Percentiles rank a stretch among this genome's conserved stretches.
Conservation (phyloP, 768 basidiomycete species). For the Agaricus sinodeliciosus region DNA sequence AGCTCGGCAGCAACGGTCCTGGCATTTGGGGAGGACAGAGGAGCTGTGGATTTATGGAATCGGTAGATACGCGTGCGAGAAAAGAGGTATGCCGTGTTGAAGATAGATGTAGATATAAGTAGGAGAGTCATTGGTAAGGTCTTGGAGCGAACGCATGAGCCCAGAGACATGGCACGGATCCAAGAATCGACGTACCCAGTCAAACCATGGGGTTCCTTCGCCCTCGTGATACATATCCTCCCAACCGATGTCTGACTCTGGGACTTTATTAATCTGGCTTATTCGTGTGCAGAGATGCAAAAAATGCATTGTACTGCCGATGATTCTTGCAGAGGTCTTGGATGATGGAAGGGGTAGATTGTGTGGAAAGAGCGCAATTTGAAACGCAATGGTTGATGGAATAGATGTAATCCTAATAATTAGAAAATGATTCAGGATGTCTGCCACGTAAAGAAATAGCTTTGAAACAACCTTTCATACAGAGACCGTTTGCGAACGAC, state of each 20-base stretch:
- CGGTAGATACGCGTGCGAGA: constrained; percentile 65
- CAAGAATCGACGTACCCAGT: constrained; percentile 50
- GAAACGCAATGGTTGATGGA: constrained; percentile 69
- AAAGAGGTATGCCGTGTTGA: constrained; percentile 63
- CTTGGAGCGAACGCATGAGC: constrained; percentile 29
- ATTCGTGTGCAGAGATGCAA: constrained; percentile 63
- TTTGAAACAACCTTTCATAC: constrained; percentile 46
- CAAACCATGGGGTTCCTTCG: constrained; percentile 62
- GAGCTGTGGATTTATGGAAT: constrained; percentile 56
- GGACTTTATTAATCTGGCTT: constrained; percentile 45
- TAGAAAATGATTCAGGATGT: background rate
- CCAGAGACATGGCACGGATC: background rate
- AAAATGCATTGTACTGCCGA: constrained; percentile 61
- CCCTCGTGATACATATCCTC: constrained; percentile 71
- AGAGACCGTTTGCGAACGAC: constrained; percentile 60
- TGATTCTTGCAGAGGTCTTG: constrained; percentile 55
- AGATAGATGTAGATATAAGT: constrained; percentile 44
- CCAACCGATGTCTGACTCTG: constrained; percentile 70
- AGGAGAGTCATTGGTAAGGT: constrained; percentile 58
- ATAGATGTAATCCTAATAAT: constrained; percentile 47
- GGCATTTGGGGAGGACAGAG: constrained; percentile 64
- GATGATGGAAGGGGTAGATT: constrained; percentile 70
- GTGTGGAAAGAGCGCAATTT: constrained; percentile 77
- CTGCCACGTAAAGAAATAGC: background rate
- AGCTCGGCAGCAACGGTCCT: constrained; percentile 54